A percentile compares a stretch with the other conserved stretches of the same genome.
Evolutionary conservation across 2,329 filamentous ascomycete species (phyloP).

Genomic region (Phialophora macrospora): DNA sequence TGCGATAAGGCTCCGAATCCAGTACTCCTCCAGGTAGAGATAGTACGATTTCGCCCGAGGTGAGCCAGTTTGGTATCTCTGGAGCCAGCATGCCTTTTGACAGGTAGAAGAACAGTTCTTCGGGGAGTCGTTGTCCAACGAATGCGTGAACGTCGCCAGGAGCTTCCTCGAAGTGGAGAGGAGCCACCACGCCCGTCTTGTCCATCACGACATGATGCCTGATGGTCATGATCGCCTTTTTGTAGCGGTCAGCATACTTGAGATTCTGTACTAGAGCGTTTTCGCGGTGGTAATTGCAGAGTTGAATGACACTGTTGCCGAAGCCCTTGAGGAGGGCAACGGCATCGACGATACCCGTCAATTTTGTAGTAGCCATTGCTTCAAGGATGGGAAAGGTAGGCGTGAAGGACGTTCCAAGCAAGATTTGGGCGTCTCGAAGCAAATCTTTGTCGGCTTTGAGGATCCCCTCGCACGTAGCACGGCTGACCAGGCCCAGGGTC

Average conservation of each 20-base stretch:
- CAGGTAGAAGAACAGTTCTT: conserved; percentile 89
- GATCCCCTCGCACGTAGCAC: conserved; percentile 71
- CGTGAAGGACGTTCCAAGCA: conserved; percentile 81
- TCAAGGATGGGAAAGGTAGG: conserved; percentile 78
- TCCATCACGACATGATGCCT: conserved; percentile 86
- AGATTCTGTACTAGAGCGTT: conserved; percentile 72
- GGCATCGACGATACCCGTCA: conserved; percentile 70
- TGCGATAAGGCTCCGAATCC: conserved; percentile 77
- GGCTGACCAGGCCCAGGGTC: conserved; percentile 66
- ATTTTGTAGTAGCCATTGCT: conserved; percentile 59
- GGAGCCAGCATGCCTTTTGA: conserved; percentile 80
- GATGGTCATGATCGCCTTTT: conserved; percentile 80
- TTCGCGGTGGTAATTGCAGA: conserved; percentile 80
- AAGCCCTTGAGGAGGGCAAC: conserved; percentile 72
- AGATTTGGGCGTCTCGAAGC: conserved; percentile 73
- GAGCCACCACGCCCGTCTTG: conserved; percentile 74
- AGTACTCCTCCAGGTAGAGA: conserved; percentile 85
- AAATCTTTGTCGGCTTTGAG: conserved; percentile 33
- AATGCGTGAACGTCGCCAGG: conserved; percentile 88
- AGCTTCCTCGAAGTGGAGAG: conserved; percentile 72
- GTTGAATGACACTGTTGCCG: conserved; percentile 71
- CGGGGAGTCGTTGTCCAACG: conserved; percentile 84
- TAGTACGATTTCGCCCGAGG: conserved; percentile 76
- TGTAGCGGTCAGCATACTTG: conserved; percentile 83
- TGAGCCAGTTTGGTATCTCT: conserved; percentile 79